phyloP scores from a whole-genome alignment of 805 yeast species.

The Lachancea mirantina region DNA sequence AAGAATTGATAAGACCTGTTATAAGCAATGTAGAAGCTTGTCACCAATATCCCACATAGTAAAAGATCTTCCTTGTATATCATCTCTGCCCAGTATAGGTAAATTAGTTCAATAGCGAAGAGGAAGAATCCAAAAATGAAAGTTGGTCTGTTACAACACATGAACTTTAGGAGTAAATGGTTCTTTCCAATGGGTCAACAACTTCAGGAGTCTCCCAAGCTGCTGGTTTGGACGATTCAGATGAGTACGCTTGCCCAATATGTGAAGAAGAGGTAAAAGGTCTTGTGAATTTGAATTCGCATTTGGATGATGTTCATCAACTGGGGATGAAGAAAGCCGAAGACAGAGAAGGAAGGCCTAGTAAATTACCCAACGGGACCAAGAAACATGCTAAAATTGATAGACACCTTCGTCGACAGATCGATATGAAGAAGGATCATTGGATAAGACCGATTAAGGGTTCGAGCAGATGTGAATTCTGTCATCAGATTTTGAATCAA shows the following conservation, averaged over 20 bases:
- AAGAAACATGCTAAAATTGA: conserved; percentile 37
- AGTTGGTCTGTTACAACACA: too few species aligned
- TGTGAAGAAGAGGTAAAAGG: conserved; percentile 55
- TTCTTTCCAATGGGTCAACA: too few species aligned
- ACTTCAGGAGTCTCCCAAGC: too few species aligned
- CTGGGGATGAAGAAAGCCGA: conserved; percentile 26
- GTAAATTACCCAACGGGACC: conserved; percentile 38
- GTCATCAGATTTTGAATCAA: conserved; percentile 54
- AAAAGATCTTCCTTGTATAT: too few species aligned
- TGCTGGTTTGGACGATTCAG: too few species aligned
- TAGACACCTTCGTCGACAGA: background rate
- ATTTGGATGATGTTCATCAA: conserved; percentile 68
- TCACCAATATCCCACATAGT: too few species aligned
- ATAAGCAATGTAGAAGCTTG: conserved; percentile 9
- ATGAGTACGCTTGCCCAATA: conserved; percentile 50
- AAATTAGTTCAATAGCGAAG: too few species aligned
- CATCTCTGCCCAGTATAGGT: too few species aligned
- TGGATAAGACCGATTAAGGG: conserved; percentile 17
- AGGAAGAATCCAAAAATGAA: too few species aligned
- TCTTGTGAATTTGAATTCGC: conserved; percentile 52
- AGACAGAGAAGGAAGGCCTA: conserved; percentile 17
- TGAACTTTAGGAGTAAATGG: too few species aligned
- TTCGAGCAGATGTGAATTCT: conserved; percentile 28
- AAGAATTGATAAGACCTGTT: conserved; percentile 15
- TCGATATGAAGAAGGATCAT: conserved; percentile 47